Evolutionary conservation across 768 basidiomycete genomes (phyloP).

Genomic region (Mycena vulgaris): DNA sequence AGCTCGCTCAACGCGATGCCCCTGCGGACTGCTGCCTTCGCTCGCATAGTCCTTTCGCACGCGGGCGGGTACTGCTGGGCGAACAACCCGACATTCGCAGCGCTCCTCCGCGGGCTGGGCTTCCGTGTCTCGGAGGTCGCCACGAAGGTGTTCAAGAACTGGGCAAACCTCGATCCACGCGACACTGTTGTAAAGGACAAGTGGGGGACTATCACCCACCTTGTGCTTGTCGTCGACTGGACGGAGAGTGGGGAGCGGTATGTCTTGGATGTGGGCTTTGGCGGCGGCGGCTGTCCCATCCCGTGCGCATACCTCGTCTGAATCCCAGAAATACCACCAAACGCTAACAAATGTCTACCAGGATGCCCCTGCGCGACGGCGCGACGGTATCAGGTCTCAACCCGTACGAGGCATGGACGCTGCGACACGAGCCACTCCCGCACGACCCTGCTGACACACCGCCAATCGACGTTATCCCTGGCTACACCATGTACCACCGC

Average conservation of each 20-base stretch:
- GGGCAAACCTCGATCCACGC: slow-evolving; percentile 34
- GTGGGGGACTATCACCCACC: slow-evolving; percentile 38
- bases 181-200: slow-evolving; percentile 25
- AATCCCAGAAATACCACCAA: too few species aligned
- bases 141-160: slow-evolving; percentile 38
- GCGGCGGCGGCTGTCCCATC: slow-evolving; percentile 37
- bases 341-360: background rate
- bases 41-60: slow-evolving; percentile 28
- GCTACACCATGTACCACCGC: slow-evolving; percentile 37
- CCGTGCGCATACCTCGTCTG: slow-evolving; percentile 26
- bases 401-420: slow-evolving; percentile 35
- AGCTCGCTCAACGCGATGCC: slow-evolving; percentile 35
- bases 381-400: slow-evolving; percentile 38
- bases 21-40: slow-evolving; percentile 29
- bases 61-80: slow-evolving; percentile 35
- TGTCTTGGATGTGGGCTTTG: slow-evolving; percentile 38
- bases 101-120: slow-evolving; percentile 34
- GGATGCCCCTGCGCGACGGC: slow-evolving; percentile 34
- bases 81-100: slow-evolving; percentile 37
- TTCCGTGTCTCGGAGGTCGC: slow-evolving; percentile 38
- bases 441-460: slow-evolving; percentile 34
- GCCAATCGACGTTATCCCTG: slow-evolving; percentile 36
- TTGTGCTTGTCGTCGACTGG: slow-evolving; percentile 38
- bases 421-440: slow-evolving; percentile 33
- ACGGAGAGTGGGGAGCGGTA: slow-evolving; percentile 30